Percentiles rank a stretch among this genome's conserved stretches.
phyloP scores from a whole-genome alignment of 164 flowering plant species.

The Chimonanthus praecox region DNA sequence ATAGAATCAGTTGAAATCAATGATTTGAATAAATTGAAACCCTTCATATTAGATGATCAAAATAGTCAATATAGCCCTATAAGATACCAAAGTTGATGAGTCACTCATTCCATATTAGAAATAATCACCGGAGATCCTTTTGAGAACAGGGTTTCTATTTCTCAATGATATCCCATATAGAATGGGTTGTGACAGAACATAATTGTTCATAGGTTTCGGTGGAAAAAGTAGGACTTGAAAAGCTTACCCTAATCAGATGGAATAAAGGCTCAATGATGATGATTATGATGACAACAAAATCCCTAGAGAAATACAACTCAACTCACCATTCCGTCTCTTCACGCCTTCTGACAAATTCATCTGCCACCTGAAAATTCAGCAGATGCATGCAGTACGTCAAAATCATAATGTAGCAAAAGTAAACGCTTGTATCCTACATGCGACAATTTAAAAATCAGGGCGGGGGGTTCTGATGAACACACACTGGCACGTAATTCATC shows the following conservation, averaged over 20 bases:
- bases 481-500: constrained; percentile 80
- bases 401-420: background rate
- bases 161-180: too few species aligned
- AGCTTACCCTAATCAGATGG: background rate
- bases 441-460: background rate
- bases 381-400: background rate
- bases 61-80: too few species aligned
- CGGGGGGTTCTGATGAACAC: constrained; percentile 12
- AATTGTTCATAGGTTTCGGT: too few species aligned
- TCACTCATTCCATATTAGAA: too few species aligned
- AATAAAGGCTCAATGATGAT: background rate
- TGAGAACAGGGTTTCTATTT: too few species aligned
- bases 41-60: too few species aligned
- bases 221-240: too few species aligned
- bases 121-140: too few species aligned
- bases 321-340: constrained; percentile 94
- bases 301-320: background rate
- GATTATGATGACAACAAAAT: background rate
- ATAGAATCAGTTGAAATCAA: too few species aligned
- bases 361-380: constrained; percentile 68
- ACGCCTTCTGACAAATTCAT: constrained; percentile 84
- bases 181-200: too few species aligned
- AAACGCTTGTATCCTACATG: background rate
- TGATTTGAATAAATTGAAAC: too few species aligned
- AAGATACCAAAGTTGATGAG: too few species aligned